Percentiles rank a stretch among this genome's conserved stretches.
These are phyloP conservation scores for Botryosphaeria dothidea DNA, from an alignment of 2,329 filamentous ascomycete genomes.

Conservation along the genomic window DNA sequence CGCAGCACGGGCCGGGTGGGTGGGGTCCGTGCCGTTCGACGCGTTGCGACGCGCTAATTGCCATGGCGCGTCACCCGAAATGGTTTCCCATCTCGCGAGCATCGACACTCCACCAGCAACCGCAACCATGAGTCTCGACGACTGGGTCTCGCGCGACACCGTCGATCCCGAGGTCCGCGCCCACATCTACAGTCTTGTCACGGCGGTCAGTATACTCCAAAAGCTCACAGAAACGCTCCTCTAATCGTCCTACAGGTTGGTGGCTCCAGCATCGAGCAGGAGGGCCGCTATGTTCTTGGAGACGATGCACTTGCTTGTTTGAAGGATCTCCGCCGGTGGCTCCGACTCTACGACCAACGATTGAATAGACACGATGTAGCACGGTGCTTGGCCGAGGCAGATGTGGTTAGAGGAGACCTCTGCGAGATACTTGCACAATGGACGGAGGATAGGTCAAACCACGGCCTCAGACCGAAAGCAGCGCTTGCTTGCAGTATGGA, in stretches of 20 bases:
- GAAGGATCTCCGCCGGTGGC: conserved; percentile 92
- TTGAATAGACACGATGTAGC: conserved; percentile 93
- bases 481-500: conserved; percentile 72
- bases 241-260: conserved; percentile 65
- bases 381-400: conserved; percentile 86
- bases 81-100: background rate
- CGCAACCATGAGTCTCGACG: conserved; percentile 34
- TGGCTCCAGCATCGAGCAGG: conserved; percentile 75
- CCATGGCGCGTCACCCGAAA: conserved; percentile 10
- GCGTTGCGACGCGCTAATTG: conserved; percentile 10
- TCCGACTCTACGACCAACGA: conserved; percentile 92
- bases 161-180: conserved; percentile 92
- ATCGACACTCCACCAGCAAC: background rate
- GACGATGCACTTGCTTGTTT: conserved; percentile 91
- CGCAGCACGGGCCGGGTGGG: background rate
- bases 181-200: conserved; percentile 90
- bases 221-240: background rate
- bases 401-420: conserved; percentile 86
- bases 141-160: conserved; percentile 44
- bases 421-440: conserved; percentile 84
- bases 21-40: background rate
- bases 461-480: conserved; percentile 74
- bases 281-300: conserved; percentile 82
- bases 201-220: conserved; percentile 65
- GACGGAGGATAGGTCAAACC: conserved; percentile 72